Base-by-base conservation (phyloP, 805 yeast species). In the Lachancea nothofagi region DNA sequence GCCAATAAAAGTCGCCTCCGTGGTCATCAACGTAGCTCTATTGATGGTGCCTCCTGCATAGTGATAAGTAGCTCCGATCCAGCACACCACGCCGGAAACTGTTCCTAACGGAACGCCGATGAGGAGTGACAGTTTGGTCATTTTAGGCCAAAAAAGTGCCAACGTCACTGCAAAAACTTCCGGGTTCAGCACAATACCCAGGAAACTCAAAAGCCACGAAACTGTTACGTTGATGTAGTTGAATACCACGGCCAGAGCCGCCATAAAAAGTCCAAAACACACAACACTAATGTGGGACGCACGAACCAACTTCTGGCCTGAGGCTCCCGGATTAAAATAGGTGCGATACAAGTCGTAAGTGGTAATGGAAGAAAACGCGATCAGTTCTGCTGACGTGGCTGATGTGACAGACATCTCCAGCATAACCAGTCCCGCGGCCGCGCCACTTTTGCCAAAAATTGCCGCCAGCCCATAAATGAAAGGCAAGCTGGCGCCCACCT, bases 1-100 rank as follows among this genome's bases (percentile, higher is more conserved):
- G 38, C 77, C 77, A 65, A 61, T 72, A 61, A 55, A 70, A 64
- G 57, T 49, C 13, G 64, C 53, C 43, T 67, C 66, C 43, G 72
- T 71, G 2, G 70, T 72, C 49, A 66, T 69, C 50, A 71, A 65
- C 1, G 60, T 62, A 27, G 61, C 56, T 5, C 74, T 72, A 36
- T 72, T 62, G 7, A 68, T 54, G 5, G 72, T 73, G 26, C 72
- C 64, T 22, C 66, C 55, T 9, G 73, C 55, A 30, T 66, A 53
- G 24, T 66, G 53, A 14, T 77, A 74, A 10, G 74, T 59, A 29
- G 69, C 67, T 38, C 53, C 65, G 40, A 59, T 42, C 69, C 70
- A 65, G 32, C 73, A 67, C 1, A 72, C 78, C 43, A 75, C 70
- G 29, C 74, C 74, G 44, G 75, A 71, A 19, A 76, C 69, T 1